A percentile compares a stretch with the other conserved stretches of the same genome.
These are phyloP conservation scores for Cutaneotrichosporon cutaneum DNA, from an alignment of 1,284 basidiomycete genomes.

Conservation along the genomic window DNA sequence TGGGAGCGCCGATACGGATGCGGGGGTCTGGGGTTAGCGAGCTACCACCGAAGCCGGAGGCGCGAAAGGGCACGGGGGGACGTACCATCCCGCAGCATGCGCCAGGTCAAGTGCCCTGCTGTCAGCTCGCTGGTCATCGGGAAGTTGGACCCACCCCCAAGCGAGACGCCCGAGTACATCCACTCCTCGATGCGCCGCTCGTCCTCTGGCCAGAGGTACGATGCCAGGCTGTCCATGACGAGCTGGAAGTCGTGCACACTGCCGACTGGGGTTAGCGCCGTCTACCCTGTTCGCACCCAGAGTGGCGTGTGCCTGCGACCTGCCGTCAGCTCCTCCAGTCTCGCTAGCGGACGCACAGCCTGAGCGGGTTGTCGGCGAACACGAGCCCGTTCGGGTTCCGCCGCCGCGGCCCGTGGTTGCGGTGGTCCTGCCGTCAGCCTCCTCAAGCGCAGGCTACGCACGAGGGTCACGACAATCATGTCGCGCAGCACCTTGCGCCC, in stretches of 20 bases:
- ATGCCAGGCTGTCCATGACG: constrained; percentile 74
- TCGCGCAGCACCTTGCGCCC: constrained; percentile 32
- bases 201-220: constrained; percentile 71
- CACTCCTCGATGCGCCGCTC: constrained; percentile 67
- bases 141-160: constrained; percentile 54
- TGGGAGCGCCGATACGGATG: constrained; percentile 15
- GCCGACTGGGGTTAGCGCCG: constrained; percentile 11
- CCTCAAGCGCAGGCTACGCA: constrained; percentile 23
- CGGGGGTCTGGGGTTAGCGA: constrained; percentile 55
- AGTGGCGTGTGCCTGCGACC: constrained; percentile 4
- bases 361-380: constrained; percentile 65
- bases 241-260: constrained; percentile 65
- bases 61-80: not conserved
- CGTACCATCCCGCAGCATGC: constrained; percentile 16
- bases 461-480: constrained; percentile 49
- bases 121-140: constrained; percentile 6
- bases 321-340: not conserved
- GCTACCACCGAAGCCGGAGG: not conserved
- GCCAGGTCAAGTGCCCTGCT: constrained; percentile 16
- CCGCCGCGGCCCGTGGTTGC: constrained; percentile 69
- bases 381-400: constrained; percentile 60
- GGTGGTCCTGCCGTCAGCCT: constrained; percentile 62
- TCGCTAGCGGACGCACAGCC: constrained; percentile 47
- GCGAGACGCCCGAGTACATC: constrained; percentile 58
- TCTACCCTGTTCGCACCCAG: not conserved